Conservation (phyloP, 2,329 filamentous ascomycete genomes). For the Exophiala calicioides region DNA sequence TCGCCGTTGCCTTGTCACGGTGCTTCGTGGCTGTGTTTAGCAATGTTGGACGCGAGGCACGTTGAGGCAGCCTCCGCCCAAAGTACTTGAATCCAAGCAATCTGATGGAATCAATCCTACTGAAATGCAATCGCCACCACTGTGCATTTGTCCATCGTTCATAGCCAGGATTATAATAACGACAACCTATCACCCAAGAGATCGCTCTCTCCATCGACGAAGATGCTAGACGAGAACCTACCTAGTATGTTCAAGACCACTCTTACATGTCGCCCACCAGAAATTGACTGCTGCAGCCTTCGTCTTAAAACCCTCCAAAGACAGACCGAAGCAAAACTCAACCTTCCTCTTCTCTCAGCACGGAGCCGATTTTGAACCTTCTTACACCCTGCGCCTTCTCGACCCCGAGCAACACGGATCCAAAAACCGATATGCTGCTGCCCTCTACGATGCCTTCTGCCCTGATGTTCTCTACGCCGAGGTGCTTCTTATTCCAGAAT, state of each 20-base stretch:
- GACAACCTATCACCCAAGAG: no score
- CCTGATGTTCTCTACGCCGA: slow-evolving; percentile 84
- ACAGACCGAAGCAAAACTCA: slow-evolving; percentile 43
- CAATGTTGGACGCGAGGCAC: no score
- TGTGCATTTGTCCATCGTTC: no score
- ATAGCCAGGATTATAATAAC: no score
- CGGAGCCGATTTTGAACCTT: slow-evolving; percentile 75
- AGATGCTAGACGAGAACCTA: slow-evolving; percentile 92
- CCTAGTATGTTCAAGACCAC: slow-evolving; percentile 57
- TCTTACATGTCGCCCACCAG: background rate
- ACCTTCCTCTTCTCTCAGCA: slow-evolving; percentile 60
- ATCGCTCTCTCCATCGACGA: no score
- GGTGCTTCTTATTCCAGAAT: slow-evolving; percentile 79
- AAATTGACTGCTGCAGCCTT: slow-evolving; percentile 49
- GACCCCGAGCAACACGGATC: slow-evolving; percentile 70
- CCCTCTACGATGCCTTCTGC: slow-evolving; percentile 78
- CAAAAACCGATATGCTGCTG: slow-evolving; percentile 82
- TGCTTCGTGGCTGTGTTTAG: slow-evolving; percentile 3
- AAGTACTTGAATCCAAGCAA: no score
- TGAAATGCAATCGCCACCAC: no score
- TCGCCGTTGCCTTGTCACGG: no score
- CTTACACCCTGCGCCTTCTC: slow-evolving; percentile 77
- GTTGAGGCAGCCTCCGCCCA: no score
- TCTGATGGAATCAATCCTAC: no score
- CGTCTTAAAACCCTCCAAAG: slow-evolving; percentile 58